Evolutionary conservation across 164 flowering plant species (phyloP).

Genomic region (Stephania japonica): DNA sequence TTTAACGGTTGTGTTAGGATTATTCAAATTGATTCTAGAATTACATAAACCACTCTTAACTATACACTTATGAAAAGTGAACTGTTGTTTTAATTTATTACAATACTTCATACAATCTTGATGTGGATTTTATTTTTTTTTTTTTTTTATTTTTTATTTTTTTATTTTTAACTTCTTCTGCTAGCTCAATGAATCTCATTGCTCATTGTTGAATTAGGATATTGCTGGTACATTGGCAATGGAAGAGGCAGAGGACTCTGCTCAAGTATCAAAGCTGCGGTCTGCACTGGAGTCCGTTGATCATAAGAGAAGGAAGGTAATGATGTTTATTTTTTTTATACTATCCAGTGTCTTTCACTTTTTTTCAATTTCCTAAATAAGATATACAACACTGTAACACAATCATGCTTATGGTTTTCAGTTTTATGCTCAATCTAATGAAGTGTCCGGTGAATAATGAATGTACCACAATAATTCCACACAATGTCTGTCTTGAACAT

Average conservation of each 20-base stretch:
- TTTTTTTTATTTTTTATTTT: background rate
- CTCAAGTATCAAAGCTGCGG: conserved; percentile 86
- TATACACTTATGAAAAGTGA: no score
- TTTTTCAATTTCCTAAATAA: background rate
- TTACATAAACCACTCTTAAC: no score
- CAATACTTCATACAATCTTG: no score
- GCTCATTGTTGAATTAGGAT: conserved; percentile 43
- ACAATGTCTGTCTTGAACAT: no score
- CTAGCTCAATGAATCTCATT: conserved; percentile 4
- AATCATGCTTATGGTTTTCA: background rate
- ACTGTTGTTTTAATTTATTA: no score
- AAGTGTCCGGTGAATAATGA: background rate
- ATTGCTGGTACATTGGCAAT: conserved; percentile 94
- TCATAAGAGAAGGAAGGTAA: conserved; percentile 94
- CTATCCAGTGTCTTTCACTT: background rate
- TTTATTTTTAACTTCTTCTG: conserved; percentile 3
- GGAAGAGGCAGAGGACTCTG: conserved; percentile 83
- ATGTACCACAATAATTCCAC: no score
- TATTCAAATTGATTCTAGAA: no score
- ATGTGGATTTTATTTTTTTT: background rate
- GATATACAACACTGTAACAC: background rate
- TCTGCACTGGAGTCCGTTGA: conserved; percentile 99
- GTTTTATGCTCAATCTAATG: background rate
- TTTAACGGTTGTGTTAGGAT: no score
- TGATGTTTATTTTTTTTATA: background rate